Conservation (phyloP, 805 yeast genomes). For the Teunomyces barrocoloradensis region DNA sequence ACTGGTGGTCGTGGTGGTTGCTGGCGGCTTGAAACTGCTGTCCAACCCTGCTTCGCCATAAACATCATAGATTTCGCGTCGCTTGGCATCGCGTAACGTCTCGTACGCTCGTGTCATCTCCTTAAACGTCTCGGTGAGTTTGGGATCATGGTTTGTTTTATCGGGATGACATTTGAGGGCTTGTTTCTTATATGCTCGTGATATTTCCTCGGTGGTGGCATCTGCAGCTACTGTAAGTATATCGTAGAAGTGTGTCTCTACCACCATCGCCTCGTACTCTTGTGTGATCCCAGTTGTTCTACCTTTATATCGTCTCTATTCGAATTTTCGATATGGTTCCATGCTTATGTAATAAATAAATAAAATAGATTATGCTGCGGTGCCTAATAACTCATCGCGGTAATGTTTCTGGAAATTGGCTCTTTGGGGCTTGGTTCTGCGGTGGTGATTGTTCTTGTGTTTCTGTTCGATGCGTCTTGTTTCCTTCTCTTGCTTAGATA, state of each 20-base stretch:
- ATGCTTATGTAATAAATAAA: constrained; percentile 10
- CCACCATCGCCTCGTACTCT: constrained; percentile 3
- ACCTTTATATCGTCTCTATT: neutral
- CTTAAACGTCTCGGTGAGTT: constrained; percentile 54
- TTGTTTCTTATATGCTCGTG: constrained; percentile 32
- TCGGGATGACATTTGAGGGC: constrained; percentile 66
- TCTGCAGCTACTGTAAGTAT: constrained; percentile 28
- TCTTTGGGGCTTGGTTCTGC: constrained; percentile 23
- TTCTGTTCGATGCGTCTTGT: constrained; percentile 20
- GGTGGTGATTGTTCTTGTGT: constrained; percentile 22
- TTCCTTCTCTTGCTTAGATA: constrained; percentile 34
- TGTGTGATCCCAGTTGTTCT: neutral
- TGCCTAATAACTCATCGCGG: constrained; percentile 66
- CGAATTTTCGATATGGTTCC: constrained; percentile 17
- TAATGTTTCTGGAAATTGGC: constrained; percentile 43
- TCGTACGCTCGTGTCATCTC: constrained; percentile 68
- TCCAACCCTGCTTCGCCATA: constrained; percentile 48
- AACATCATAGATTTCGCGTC: constrained; percentile 50
- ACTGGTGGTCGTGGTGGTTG: constrained; percentile 2
- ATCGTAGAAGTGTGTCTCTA: constrained; percentile 33
- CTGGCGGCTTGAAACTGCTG: constrained; percentile 16
- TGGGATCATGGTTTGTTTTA: constrained; percentile 50
- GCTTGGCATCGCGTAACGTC: constrained; percentile 46
- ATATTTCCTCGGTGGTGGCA: constrained; percentile 37
- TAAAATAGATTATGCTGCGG: constrained; percentile 7